phyloP scores from a whole-genome alignment of 768 basidiomycete genomes.

The Russula brevipes region DNA sequence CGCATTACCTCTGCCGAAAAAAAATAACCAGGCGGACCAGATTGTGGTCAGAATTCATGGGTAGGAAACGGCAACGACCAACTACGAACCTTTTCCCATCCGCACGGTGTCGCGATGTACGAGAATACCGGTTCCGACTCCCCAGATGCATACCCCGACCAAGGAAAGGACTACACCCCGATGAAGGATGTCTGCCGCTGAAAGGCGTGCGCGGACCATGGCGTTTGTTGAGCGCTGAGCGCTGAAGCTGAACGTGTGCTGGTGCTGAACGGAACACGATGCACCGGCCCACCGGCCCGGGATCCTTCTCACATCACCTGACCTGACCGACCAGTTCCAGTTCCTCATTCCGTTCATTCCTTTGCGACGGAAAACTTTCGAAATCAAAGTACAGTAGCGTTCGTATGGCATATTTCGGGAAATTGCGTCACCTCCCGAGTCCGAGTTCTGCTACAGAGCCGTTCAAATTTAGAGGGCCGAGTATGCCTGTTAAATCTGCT shows the following conservation, averaged over 20 bases:
- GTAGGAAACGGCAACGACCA: background rate
- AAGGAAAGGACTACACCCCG: constrained; percentile 19
- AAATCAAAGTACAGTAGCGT: no score
- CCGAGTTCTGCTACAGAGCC: no score
- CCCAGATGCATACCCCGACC: constrained; percentile 19
- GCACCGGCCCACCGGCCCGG: no score
- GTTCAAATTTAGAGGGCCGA: no score
- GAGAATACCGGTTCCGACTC: constrained; percentile 10
- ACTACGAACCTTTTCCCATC: constrained; percentile 16
- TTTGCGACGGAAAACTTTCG: no score
- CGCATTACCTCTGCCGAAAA: constrained; percentile 7
- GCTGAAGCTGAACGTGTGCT: background rate
- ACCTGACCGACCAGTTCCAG: no score
- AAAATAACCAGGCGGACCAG: background rate
- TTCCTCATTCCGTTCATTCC: no score
- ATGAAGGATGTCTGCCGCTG: constrained; percentile 17
- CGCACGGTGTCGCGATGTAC: constrained; percentile 20
- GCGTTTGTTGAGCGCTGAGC: background rate
- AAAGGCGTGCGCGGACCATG: constrained; percentile 18
- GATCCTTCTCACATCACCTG: no score
- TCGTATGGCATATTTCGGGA: no score
- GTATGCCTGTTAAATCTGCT: no score
- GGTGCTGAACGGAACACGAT: no score
- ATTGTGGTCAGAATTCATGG: background rate
- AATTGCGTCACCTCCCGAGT: no score